phyloP scores from a whole-genome alignment of 768 basidiomycete genomes.

The Candolleomyces eurysporus region DNA sequence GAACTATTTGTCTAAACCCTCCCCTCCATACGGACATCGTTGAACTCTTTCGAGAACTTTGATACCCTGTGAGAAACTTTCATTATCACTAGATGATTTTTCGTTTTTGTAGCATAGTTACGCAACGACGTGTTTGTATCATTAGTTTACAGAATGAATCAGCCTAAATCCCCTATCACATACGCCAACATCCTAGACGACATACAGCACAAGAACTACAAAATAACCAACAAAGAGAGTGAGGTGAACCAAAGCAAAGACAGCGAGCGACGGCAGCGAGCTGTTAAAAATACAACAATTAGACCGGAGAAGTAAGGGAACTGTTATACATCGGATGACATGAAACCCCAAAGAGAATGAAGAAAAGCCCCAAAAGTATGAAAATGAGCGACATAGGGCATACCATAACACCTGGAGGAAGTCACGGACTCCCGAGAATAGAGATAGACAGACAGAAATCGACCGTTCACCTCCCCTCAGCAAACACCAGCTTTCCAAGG shows the following conservation, averaged over 20 bases:
- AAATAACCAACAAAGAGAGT: too few relatives aligned
- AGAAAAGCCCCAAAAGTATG: background rate
- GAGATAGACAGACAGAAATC: background rate
- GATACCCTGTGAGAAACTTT: too few relatives aligned
- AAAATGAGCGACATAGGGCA: too few relatives aligned
- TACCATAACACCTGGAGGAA: too few relatives aligned
- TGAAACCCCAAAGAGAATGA: background rate
- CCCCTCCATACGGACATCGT: too few relatives aligned
- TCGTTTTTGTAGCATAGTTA: too few relatives aligned
- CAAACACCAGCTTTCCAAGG: conserved; percentile 12
- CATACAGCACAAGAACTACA: too few relatives aligned
- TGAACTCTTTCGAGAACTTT: too few relatives aligned
- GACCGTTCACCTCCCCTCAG: background rate
- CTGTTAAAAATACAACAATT: background rate
- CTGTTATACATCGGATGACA: background rate
- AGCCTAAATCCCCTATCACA: background rate
- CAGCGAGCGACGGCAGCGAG: background rate
- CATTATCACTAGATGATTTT: too few relatives aligned
- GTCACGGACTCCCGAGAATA: background rate
- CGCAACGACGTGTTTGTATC: background rate
- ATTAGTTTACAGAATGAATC: background rate
- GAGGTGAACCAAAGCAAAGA: too few relatives aligned
- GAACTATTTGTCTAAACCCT: too few relatives aligned
- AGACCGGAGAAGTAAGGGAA: background rate
- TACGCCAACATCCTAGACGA: too few relatives aligned